Percentiles rank a stretch among this genome's conserved stretches.
Evolutionary conservation across 177 flowering plant genomes (phyloP).

Genomic region (Telopea speciosissima): DNA sequence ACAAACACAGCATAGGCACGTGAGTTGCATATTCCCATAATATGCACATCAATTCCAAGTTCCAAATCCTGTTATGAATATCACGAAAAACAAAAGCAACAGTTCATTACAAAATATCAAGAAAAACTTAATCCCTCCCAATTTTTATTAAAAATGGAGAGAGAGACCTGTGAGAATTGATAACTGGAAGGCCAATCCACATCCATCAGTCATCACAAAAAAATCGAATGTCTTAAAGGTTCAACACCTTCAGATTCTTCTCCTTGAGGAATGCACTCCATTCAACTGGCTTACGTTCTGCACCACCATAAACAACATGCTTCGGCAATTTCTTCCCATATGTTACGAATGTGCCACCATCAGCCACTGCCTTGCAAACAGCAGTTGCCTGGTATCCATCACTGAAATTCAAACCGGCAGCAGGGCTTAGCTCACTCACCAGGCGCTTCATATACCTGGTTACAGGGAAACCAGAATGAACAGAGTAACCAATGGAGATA

Average conservation of each 20-base stretch:
- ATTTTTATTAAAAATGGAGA: neutral
- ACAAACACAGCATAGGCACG: neutral
- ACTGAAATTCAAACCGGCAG: constrained; percentile 21
- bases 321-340: constrained; percentile 24
- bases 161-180: neutral
- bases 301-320: constrained; percentile 18
- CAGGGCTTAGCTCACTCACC: constrained; percentile 15
- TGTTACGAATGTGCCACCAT: constrained; percentile 19
- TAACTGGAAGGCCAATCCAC: neutral
- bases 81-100: neutral
- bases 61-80: neutral
- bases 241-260: constrained; percentile 18
- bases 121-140: neutral
- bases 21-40: neutral
- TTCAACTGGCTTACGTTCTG: constrained; percentile 14
- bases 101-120: neutral
- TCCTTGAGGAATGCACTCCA: constrained; percentile 19
- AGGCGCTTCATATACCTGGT: constrained; percentile 20
- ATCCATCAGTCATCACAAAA: neutral
- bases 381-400: constrained; percentile 23
- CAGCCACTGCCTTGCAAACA: constrained; percentile 17
- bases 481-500: neutral
- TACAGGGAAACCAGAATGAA: neutral
- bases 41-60: neutral
- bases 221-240: neutral